Evolutionary conservation across 208 protist genomes (phyloP), one percentile per base, ranked within the genome.

Genomic region (Wallacemonas sp.): DNA sequence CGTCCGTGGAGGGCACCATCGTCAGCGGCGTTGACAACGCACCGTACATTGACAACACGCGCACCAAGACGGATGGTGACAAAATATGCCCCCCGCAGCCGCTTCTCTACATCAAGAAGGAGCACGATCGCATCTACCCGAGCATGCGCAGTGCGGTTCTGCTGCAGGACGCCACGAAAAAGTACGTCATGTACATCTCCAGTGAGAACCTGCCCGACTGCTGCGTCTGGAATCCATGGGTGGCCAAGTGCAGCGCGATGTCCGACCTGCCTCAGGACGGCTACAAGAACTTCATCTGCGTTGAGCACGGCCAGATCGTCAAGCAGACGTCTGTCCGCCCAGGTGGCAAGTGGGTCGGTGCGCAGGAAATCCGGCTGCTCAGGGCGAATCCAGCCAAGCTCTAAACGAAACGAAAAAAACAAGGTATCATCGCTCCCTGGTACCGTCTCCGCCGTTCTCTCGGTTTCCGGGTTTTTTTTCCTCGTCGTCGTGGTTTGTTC

Each of bases 221-320:
- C 26, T 88, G 92, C 41, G 19, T 97, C 16, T 97, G 92, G 90
- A 97, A 97, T 67, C 92, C 92, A 3, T 88, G 81, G 62, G 54
- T 83, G 5, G 85, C 76, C 41, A 94, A 94, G 77, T 76, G 82
- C 39, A 44, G 30, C 61, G 47, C 65, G 62, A 61, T 93, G 58
- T 79, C 71, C 47, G 92, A 97, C 71, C 78, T 97, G 65, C 85
- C 85, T 16, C 33, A 67, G 27, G 80, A 94, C 46, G 92, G 76
- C 48, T 97, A 84, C 78, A 72, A 83, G 61, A 32, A 87, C 44
- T 95, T 97, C 63, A 81, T 93, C 8, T 97, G 92, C 55, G 71
- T 97, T 4, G 92, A 97, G 72, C 81, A 92, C 76, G 92, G 88
- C 2, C 70, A 71, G 30, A 92, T 96, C 60, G 61, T 73, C 34